Evolutionary conservation across 1,284 basidiomycete genomes (phyloP), one percentile per base, ranked within the genome.

Genomic region (Boletus sp.): DNA sequence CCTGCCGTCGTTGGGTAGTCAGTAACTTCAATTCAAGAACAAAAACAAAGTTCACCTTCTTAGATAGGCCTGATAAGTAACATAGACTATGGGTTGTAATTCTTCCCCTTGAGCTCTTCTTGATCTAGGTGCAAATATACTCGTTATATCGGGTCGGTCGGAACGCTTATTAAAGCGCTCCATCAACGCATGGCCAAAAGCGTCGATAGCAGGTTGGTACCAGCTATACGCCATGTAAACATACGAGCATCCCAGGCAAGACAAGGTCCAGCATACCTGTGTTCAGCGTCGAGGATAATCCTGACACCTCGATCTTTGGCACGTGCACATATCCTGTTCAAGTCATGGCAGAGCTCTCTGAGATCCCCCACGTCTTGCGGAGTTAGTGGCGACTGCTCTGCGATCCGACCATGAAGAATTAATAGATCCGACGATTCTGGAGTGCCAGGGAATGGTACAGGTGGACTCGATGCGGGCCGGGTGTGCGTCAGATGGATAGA

Each of bases 151-250:
- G 2, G 6, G 28, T 38, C 28, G 38, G 38, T 60, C 53, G 30
- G 80, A 68, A n/a, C 84, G 71, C 49, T 81, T 80, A 74, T 96
- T 95, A 77, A 91, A 95, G 67, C 85, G 81, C 19, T 85, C 82
- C 79, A 90, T 91, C 28, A 96, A 81, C 7, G 87, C 80, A n/a
- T 90, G 77, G 8, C 89, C 86, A 60, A 90, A 82, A 0, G 91
- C 89, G 73, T 95, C 94, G 48, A 95, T 82, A 0, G 91, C 93
- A 17, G 93, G 93, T 78, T 93, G 89, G 69, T 91, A 93, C 88
- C 88, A 91, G 58, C 85, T 88, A 55, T 44, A 48, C 25, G 14
- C 27, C 43, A 31, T n/a, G 51, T 61, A 13, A 61, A 54, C 27
- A 43, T 16, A 37, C 23, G 17, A 50, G 38, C 23, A 23, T n/a